Conservation (phyloP, 1,284 basidiomycete species). For the Prillingera fragicola region DNA sequence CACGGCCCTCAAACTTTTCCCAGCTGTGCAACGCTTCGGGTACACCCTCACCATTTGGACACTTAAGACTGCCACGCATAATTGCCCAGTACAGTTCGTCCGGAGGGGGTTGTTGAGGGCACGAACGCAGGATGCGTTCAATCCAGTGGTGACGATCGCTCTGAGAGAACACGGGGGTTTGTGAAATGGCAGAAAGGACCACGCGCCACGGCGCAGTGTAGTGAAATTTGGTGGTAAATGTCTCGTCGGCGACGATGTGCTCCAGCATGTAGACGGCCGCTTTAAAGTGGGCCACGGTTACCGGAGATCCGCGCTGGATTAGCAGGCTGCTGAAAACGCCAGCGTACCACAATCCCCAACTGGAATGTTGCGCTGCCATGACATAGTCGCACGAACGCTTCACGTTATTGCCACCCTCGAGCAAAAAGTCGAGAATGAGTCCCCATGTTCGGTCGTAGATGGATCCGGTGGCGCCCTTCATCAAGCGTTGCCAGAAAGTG, state of each 20-base stretch:
- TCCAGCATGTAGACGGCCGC: slow-evolving; percentile 6
- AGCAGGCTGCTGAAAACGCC: not conserved
- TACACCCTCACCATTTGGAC: not conserved
- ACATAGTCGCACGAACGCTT: not conserved
- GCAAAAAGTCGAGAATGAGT: slow-evolving; percentile 4
- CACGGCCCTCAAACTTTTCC: too few species aligned
- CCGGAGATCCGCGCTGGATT: not conserved
- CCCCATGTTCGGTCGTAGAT: not conserved
- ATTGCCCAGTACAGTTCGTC: not conserved
- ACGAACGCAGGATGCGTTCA: not conserved
- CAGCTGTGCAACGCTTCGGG: slow-evolving; percentile 7
- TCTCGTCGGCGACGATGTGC: too few species aligned
- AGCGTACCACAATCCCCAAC: not conserved
- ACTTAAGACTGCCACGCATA: not conserved
- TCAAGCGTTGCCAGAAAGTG: not conserved
- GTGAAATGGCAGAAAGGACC: not conserved
- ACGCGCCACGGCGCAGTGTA: not conserved
- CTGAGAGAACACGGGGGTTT: not conserved
- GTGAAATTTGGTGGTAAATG: not conserved
- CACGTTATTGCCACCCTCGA: slow-evolving; percentile 1
- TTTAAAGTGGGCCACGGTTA: not conserved
- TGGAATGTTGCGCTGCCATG: too few species aligned
- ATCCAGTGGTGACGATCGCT: not conserved
- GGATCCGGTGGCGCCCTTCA: not conserved
- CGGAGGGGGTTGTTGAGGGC: not conserved